Evolutionary conservation across 345 rosid genomes (phyloP), one percentile per base, ranked within the genome.

Genomic region (Citrus medica): DNA sequence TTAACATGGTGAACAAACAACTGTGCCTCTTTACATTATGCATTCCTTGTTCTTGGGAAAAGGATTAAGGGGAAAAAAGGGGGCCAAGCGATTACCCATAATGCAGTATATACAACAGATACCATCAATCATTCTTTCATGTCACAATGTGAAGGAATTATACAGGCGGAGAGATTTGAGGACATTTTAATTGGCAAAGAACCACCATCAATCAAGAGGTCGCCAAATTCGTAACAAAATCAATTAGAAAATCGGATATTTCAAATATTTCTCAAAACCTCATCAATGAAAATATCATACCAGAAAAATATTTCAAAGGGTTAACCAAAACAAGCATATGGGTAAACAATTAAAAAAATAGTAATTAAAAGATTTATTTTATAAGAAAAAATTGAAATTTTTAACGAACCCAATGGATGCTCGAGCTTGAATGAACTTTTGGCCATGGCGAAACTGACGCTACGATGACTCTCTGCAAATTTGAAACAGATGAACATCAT

Each of bases 341-440:
- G 60, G 24, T 22, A 60, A 67, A 9, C 16, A 30, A 67, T 12
- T 12, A 10, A 46, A 12, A 37, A 37, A 37, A 37, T 6, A 37
- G 2, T 37, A 37, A 37, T 37, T 0, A 37, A 33, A 33, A 51
- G 56, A 42, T 42, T 46, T 46, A 46, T 46, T 61, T 46, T 9
- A 35, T 35, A 0, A 22, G 8, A 17, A 27, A 56, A 77, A 3
- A 38, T 37, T 0, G 59, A 51, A 51, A 59, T 0, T 37, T 33
- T 33, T 40, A 42, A 81, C 90, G n/a, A 76, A 92, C 97, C 94
- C 79, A 91, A 73, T 25, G 94, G 89, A 73, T 91, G 91, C 53
- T 89, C 89, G 66, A 85, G 86, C 89, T 89, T 89, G 92, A 91
- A 89, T 27, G 90, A 82, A 73, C 86, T 85, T 76, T 87, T 91